Conservation (phyloP, 2,329 filamentous ascomycete genomes). For the Xylariaceae sp. region DNA sequence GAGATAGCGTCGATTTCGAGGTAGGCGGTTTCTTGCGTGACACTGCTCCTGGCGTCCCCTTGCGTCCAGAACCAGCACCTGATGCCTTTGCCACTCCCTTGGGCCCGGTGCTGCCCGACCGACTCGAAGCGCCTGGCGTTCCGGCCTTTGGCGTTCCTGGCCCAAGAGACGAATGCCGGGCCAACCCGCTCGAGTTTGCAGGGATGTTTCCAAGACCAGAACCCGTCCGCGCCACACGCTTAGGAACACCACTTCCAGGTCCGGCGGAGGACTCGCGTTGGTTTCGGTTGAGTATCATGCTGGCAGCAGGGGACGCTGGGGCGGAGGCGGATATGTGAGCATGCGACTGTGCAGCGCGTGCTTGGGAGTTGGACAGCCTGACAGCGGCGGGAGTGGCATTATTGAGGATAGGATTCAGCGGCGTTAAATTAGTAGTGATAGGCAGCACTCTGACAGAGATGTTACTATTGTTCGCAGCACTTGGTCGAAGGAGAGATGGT, state of each 20-base stretch:
- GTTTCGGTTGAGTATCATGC: constrained; percentile 53
- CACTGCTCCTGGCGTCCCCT: constrained; percentile 35
- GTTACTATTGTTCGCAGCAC: constrained; percentile 49
- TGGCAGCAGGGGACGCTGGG: constrained; percentile 55
- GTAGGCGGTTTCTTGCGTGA: constrained; percentile 33
- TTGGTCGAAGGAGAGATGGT: constrained; percentile 55
- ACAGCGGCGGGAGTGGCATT: constrained; percentile 39
- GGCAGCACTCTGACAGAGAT: constrained; percentile 35
- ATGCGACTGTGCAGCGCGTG: constrained; percentile 46
- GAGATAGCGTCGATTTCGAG: constrained; percentile 55
- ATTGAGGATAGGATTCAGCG: constrained; percentile 35
- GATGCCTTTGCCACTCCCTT: constrained; percentile 44
- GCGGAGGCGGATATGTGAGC: constrained; percentile 49
- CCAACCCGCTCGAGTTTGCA: constrained; percentile 51
- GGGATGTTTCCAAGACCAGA: constrained; percentile 44
- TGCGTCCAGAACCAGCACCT: constrained; percentile 38
- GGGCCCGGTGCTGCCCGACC: constrained; percentile 57
- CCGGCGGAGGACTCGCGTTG: constrained; percentile 54
- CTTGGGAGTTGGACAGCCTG: constrained; percentile 41
- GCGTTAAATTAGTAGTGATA: constrained; percentile 32
- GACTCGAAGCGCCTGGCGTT: constrained; percentile 34
- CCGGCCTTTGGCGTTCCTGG: constrained; percentile 55
- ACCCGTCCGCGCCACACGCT: constrained; percentile 47
- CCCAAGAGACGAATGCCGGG: constrained; percentile 57
- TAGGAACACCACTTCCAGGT: constrained; percentile 43